A percentile compares a stretch with the other conserved stretches of the same genome.
phyloP scores from a whole-genome alignment of 2,329 filamentous ascomycete genomes.

The Microascus cirrosus region DNA sequence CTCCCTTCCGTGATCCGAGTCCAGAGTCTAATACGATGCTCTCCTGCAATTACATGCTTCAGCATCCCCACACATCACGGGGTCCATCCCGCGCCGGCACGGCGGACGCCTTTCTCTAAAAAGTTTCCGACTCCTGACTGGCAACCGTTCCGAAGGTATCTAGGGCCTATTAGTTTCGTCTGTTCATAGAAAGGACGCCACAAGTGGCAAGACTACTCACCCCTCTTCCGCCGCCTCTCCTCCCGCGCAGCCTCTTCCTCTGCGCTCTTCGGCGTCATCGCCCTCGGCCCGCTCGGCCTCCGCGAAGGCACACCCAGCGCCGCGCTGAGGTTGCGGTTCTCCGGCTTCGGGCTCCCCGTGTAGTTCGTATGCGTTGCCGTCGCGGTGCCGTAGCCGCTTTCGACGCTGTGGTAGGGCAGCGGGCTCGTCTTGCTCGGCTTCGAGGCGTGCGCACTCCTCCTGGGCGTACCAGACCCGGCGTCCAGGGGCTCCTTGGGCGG shows the following conservation, averaged over 20 bases:
- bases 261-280: conserved; percentile 47
- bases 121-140: conserved; percentile 39
- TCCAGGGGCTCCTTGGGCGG: conserved; percentile 54
- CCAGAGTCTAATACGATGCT: neutral
- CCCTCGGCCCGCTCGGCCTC: conserved; percentile 45
- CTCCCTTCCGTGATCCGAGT: neutral
- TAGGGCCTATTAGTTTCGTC: neutral
- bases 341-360: conserved; percentile 39
- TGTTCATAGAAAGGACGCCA: neutral
- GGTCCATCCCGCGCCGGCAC: neutral
- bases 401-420: conserved; percentile 42
- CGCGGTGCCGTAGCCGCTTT: conserved; percentile 41
- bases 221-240: conserved; percentile 44
- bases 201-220: conserved; percentile 22
- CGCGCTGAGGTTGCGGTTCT: conserved; percentile 46
- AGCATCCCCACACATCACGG: neutral
- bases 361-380: conserved; percentile 35
- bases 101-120: conserved; percentile 21
- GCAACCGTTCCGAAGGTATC: conserved; percentile 33
- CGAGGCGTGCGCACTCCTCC: conserved; percentile 33
- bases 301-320: conserved; percentile 40
- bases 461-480: conserved; percentile 28
- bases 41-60: neutral
- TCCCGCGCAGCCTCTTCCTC: conserved; percentile 32
- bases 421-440: conserved; percentile 44